Evolutionary conservation across 1,284 basidiomycete species (phyloP), one percentile per base, ranked within the genome.

Genomic region (Stygiomarasmius scandens): DNA sequence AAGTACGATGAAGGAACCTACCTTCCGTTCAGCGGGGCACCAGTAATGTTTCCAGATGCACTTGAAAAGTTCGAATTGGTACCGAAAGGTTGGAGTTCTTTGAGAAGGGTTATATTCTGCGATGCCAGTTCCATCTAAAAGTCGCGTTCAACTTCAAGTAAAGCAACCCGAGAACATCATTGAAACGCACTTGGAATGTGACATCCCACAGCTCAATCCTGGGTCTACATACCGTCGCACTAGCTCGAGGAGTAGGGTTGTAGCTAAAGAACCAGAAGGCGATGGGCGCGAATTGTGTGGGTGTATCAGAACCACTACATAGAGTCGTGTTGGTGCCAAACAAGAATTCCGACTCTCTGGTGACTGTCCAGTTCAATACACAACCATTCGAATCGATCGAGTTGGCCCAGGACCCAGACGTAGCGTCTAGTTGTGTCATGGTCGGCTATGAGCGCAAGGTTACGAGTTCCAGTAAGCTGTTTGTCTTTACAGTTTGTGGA

Each of bases 261-360:
- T 59, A 56, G 12, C 54, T 55, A 38, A 84, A 83, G 64, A 81
- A 81, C 83, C 82, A 84, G 66, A 84, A 82, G 9, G 81, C 71
- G n/a, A 82, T 73, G 0, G 82, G 81, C 12, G 68, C 72, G 45
- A 79, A 80, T 49, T 77, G 71, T 6, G 67, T 62, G 0, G 72
- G 69, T 34, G 61, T 41, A 4, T 32, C 29, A 32, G 29, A 32
- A 32, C 29, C 29, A 32, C 29, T 60, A 52, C 75, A 78, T 24
- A 55, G 59, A 1, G 69, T 64, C 12, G 66, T 61, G 58, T 73
- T 67, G 20, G 68, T 63, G 46, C 74, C 55, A 63, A 82, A 84
- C 8, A 80, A 66, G 29, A 70, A 70, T 1, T 65, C 62, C 1
- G 78, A 66, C 27, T 66, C 72, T 29, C 74, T 74, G 55, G 72